These are phyloP conservation scores for Elsinoe ampelina DNA, from an alignment of 2,329 filamentous ascomycete genomes.

Conservation along the genomic window DNA sequence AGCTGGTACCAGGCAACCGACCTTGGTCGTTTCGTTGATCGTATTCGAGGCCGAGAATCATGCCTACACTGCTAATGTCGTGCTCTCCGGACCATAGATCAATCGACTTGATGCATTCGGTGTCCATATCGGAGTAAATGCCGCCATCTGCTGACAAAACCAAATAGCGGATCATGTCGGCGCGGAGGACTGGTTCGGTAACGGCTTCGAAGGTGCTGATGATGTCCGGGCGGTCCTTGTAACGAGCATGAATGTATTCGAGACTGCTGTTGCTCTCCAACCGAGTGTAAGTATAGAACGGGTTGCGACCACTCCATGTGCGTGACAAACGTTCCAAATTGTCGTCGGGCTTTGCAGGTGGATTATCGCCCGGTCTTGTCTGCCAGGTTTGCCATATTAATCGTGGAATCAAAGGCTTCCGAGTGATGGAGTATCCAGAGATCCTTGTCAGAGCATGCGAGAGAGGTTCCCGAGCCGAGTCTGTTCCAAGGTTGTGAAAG, in stretches of 20 bases:
- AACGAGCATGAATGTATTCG: slow-evolving; percentile 16
- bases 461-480: neutral
- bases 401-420: slow-evolving; percentile 3
- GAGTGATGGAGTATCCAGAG: neutral
- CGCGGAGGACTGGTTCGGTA: slow-evolving; percentile 15
- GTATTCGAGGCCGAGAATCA: slow-evolving; percentile 19
- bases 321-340: slow-evolving; percentile 12
- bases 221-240: slow-evolving; percentile 13
- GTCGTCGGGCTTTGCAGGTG: slow-evolving; percentile 7
- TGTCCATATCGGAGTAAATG: slow-evolving; percentile 20
- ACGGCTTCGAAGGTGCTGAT: slow-evolving; percentile 14
- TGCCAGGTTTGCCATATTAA: slow-evolving; percentile 17
- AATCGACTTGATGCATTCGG: slow-evolving; percentile 16
- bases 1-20: neutral
- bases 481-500: neutral
- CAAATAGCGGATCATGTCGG: slow-evolving; percentile 19
- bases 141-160: slow-evolving; percentile 18
- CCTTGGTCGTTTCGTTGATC: slow-evolving; percentile 14
- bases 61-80: neutral
- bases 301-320: slow-evolving; percentile 15
- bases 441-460: neutral
- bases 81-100: slow-evolving; percentile 17
- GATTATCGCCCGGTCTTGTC: neutral
- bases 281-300: slow-evolving; percentile 16
- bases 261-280: slow-evolving; percentile 13